A percentile compares a stretch with the other conserved stretches of the same genome.
Evolutionary conservation across 345 rosid genomes (phyloP).

Genomic region (Psidium friedrichsthalianum): DNA sequence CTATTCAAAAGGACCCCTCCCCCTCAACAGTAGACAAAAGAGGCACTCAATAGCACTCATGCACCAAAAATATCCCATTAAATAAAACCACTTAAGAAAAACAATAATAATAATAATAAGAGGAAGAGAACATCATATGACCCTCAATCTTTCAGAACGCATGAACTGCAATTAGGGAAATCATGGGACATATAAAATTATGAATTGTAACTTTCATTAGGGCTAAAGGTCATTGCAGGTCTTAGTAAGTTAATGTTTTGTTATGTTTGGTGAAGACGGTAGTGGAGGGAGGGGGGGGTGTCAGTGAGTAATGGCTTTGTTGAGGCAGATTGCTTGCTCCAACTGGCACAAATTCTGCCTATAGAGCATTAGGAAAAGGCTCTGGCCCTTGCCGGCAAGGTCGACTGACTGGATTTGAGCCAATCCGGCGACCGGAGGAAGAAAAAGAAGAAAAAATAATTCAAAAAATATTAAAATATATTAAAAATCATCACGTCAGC

Average conservation of each 20-base stretch:
- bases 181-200: background rate
- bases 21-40: background rate
- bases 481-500: no score
- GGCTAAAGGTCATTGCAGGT: background rate
- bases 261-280: background rate
- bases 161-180: background rate
- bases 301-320: background rate
- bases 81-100: background rate
- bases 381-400: background rate
- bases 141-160: background rate
- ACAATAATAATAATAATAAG: rapidly evolving
- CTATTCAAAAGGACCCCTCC: conserved; percentile 1
- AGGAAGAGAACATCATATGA: background rate
- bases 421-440: no score
- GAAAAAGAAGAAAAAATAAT: no score
- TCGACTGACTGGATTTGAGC: no score
- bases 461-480: no score
- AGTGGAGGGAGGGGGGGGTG: background rate
- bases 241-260: background rate
- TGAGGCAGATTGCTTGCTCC: background rate
- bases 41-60: conserved; percentile 13
- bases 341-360: background rate
- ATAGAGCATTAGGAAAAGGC: background rate
- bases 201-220: background rate
- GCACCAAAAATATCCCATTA: background rate